Evolutionary conservation across 2,329 filamentous ascomycete genomes (phyloP), one percentile per base, ranked within the genome.

Genomic region (Mycosphaerella arachidis): DNA sequence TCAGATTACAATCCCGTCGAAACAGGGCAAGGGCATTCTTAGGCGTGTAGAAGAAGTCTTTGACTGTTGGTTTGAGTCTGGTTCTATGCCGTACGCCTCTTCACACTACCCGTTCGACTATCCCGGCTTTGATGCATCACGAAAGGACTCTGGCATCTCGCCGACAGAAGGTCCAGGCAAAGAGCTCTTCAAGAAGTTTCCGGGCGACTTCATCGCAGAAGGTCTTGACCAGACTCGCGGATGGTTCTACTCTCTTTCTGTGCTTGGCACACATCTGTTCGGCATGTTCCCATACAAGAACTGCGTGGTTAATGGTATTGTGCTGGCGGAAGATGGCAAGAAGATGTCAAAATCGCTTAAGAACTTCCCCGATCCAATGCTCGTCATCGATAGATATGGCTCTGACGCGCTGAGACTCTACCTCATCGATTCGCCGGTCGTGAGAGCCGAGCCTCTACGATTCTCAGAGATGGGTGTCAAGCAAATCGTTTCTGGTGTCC

Each of bases 281-380:
- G 89, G 89, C 48, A 84, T 86, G 37, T 85, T 92, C 1, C 92
- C 93, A 0, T 97, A 96, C 82, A 87, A 94, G 77, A 97, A 96
- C 74, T 95, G 91, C 69, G 90, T 97, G n/a, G 92, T 96, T 63
- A 97, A 96, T 72, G 92, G 92, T 53, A 94, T 96, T 63, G 92
- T 97, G 4, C 82, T 97, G 45, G 92, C 92, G 0, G 92, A 96
- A 73, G 91, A 96, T 71, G 93, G 93, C 58, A 97, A 96, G 81
- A 97, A 97, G 81, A 97, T 97, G 93, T 96, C 92, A 6, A 97
- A 97, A 78, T 86, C 93, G 56, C 81, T 96, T 59, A 95, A 97
- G 79, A 97, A 97, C 76, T 97, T 96, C 75, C 93, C 93, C 0
- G 92, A 96, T 70, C 93, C 93, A 10, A 80, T 80, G 58, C 79